These are phyloP conservation scores for Paracamarosporium sp. DNA, from an alignment of 2,329 filamentous ascomycete genomes.

Conservation along the genomic window DNA sequence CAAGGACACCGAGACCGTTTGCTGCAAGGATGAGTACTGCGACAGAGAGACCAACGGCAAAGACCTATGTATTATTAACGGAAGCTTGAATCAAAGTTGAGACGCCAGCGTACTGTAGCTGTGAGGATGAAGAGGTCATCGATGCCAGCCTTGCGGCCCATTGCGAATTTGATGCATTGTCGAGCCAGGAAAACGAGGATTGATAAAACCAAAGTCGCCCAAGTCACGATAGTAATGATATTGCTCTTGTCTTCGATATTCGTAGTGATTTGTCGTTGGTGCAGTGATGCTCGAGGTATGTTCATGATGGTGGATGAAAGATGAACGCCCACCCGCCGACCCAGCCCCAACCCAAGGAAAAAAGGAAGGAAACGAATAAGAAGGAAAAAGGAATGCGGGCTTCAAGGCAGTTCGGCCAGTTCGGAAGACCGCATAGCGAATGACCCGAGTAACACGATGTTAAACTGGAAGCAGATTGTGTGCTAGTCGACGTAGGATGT, in stretches of 20 bases:
- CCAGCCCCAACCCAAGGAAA: conserved; percentile 16
- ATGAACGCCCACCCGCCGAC: conserved; percentile 11
- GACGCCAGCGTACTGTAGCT: conserved; percentile 32
- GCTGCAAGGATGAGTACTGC: conserved; percentile 32
- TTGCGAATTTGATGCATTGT: conserved; percentile 32
- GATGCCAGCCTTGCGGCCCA: conserved; percentile 28
- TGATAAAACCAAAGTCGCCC: conserved; percentile 29
- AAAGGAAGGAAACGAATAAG: conserved; percentile 9
- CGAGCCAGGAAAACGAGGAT: conserved; percentile 32
- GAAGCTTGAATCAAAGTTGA: not conserved
- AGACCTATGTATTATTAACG: conserved; percentile 27
- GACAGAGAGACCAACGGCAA: conserved; percentile 34
- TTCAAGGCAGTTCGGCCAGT: conserved; percentile 5
- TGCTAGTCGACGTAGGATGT: not conserved
- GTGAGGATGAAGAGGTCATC: conserved; percentile 40
- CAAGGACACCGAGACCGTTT: conserved; percentile 28
- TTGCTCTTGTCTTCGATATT: conserved; percentile 23
- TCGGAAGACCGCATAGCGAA: conserved; percentile 18
- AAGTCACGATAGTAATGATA: conserved; percentile 33
- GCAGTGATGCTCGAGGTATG: conserved; percentile 16
- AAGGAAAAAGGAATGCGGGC: conserved; percentile 7
- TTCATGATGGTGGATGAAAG: conserved; percentile 24
- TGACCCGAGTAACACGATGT: conserved; percentile 1
- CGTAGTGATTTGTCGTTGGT: conserved; percentile 10
- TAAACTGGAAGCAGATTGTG: not conserved